Base-by-base conservation (phyloP, 139 green algal species). In the Yamagishiella unicocca region DNA sequence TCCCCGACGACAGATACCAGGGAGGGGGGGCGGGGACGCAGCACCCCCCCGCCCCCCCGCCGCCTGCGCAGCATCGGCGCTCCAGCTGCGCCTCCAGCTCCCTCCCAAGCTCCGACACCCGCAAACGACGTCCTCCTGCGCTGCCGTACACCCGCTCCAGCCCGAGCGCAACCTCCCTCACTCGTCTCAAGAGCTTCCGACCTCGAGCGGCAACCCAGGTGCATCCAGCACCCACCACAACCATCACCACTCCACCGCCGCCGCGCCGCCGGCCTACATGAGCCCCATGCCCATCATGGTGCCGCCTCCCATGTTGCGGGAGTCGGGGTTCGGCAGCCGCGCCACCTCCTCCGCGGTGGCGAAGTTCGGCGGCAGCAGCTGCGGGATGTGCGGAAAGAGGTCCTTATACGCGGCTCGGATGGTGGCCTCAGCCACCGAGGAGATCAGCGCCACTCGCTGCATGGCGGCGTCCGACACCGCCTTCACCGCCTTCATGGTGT, bases 401-500 rank as follows among this genome's bases (percentile, higher is more conserved):
- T 91, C 82, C 38, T 87, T 89, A 77, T 95, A 95, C 22, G 92
- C 91, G n/a, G 70, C 82, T 9, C 70, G 71, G 55, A 96, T 94
- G 37, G 94, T 96, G 33, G 68, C 87, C 45, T 96, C 90, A 4
- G 92, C 90, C 35, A 96, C 93, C 31, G 88, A 87, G 46, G 90
- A 91, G 8, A 92, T 90, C 4, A 87, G 66, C 37, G 84, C 78
- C 50, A 95, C 93, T 64, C 91, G 87, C 21, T 82, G 72, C 58
- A 92, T 83, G 24, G 64, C 70, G n/a, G 82, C 58, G 42, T 70
- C 77, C 70, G 33, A 24, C 5, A 54, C 10, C n/a, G 38, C 38
- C 58, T 74, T 73, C 58, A 55, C 12, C 27, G 43, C 72, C 72
- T 80, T 80, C 25, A 80, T 5, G n/a, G 27, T 25, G 25, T 19